Evolutionary conservation across 1,284 basidiomycete species (phyloP).

Genomic region (Moniliophthora roreri): DNA sequence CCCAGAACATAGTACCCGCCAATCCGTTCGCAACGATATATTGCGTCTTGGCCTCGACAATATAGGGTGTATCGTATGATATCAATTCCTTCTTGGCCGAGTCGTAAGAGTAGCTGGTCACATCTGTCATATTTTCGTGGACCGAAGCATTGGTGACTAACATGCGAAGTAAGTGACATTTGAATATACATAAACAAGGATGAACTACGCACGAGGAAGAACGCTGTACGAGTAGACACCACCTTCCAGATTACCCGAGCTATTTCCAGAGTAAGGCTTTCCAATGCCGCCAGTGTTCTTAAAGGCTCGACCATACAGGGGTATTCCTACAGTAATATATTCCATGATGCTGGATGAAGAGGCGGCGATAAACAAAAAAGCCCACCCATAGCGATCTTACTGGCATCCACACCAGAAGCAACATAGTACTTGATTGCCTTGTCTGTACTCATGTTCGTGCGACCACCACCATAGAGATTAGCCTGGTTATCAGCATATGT

Average conservation of each 20-base stretch:
- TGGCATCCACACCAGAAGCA: conserved; percentile 64
- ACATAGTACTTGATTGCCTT: conserved; percentile 68
- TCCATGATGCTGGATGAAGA: conserved; percentile 3
- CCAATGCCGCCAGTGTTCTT: conserved; percentile 78
- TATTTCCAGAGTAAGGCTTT: conserved; percentile 74
- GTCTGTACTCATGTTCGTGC: conserved; percentile 70
- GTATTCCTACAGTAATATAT: conserved; percentile 55
- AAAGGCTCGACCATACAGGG: conserved; percentile 85
- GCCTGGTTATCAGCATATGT: conserved; percentile 77
- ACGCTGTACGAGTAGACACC: conserved; percentile 77
- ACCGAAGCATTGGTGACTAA: conserved; percentile 62
- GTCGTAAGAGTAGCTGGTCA: conserved; percentile 81
- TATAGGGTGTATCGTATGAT: conserved; percentile 79
- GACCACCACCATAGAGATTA: conserved; percentile 69
- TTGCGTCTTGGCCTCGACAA: conserved; percentile 71
- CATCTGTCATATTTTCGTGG: conserved; percentile 69
- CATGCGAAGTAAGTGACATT: background rate
- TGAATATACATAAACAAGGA: background rate
- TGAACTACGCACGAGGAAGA: conserved; percentile 52
- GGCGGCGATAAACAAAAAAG: too few species aligned
- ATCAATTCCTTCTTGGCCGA: conserved; percentile 60
- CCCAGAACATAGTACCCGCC: conserved; percentile 64
- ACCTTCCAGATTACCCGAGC: conserved; percentile 69
- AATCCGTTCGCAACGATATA: conserved; percentile 69
- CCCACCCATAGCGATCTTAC: conserved; percentile 79